Evolutionary conservation across 805 yeast species (phyloP).

Genomic region (Candida takata): DNA sequence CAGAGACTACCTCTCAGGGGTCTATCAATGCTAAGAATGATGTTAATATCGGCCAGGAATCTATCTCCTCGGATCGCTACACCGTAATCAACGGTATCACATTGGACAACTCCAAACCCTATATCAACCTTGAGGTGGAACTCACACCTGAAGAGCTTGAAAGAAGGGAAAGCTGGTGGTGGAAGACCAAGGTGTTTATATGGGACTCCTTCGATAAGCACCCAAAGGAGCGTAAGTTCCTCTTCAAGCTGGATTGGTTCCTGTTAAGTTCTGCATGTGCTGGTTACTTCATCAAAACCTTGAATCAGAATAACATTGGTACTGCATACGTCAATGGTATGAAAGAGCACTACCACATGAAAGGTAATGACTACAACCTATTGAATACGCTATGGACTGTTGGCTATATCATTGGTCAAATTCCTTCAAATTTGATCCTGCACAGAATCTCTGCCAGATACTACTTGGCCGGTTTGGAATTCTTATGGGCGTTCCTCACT

Average conservation of each 20-base stretch:
- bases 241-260: constrained; percentile 32
- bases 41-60: not conserved
- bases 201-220: constrained; percentile 31
- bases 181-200: constrained; percentile 7
- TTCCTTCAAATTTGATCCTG: constrained; percentile 38
- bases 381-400: constrained; percentile 39
- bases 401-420: constrained; percentile 44
- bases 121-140: constrained; percentile 11
- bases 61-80: constrained; percentile 1
- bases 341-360: constrained; percentile 37
- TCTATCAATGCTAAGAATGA: too few species aligned
- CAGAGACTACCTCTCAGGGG: too few species aligned
- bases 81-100: constrained; percentile 1
- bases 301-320: constrained; percentile 35
- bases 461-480: constrained; percentile 37
- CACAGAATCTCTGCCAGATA: constrained; percentile 37
- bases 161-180: constrained; percentile 11
- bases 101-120: constrained; percentile 8
- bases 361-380: constrained; percentile 36
- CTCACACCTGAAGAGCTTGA: constrained; percentile 7
- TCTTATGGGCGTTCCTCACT: constrained; percentile 38
- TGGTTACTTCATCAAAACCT: constrained; percentile 40
- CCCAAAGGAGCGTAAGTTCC: constrained; percentile 28
- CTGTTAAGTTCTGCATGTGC: constrained; percentile 34
- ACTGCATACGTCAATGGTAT: constrained; percentile 43